A percentile compares a stretch with the other conserved stretches of the same genome.
These are phyloP conservation scores for Gracilaria caudata DNA, from an alignment of 23 red algal species.

Conservation along the genomic window DNA sequence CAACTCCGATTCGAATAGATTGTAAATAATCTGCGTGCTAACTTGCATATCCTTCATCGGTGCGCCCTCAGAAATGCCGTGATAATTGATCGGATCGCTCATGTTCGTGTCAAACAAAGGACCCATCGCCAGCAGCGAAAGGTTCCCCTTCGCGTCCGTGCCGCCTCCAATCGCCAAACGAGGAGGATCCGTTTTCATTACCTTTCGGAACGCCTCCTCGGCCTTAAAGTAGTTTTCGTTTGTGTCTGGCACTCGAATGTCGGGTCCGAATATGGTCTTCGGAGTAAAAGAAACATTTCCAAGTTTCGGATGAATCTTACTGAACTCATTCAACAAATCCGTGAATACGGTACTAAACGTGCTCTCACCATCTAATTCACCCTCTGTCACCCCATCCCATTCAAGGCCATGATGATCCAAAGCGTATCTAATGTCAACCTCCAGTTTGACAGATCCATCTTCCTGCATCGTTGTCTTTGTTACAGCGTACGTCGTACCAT, in stretches of 20 bases:
- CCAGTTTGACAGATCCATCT: slow-evolving; percentile 22
- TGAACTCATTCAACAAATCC: neutral
- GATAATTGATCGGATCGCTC: slow-evolving; percentile 47
- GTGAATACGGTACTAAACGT: neutral
- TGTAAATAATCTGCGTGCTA: slow-evolving; percentile 46
- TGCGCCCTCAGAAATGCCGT: slow-evolving; percentile 44
- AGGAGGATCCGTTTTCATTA: slow-evolving; percentile 25
- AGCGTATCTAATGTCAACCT: slow-evolving; percentile 51
- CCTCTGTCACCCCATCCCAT: slow-evolving; percentile 42
- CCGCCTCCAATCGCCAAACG: slow-evolving; percentile 50
- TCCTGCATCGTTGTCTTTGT: slow-evolving; percentile 43
- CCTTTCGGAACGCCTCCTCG: slow-evolving; percentile 30
- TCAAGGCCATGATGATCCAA: slow-evolving; percentile 33
- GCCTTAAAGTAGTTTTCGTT: slow-evolving; percentile 33
- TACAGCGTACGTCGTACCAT: slow-evolving; percentile 57
- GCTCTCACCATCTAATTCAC: slow-evolving; percentile 33
- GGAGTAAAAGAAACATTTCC: neutral
- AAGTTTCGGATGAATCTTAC: neutral
- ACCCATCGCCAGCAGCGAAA: slow-evolving; percentile 30
- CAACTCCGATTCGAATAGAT: slow-evolving; percentile 30
- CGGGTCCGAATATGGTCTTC: slow-evolving; percentile 36
- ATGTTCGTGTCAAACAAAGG: slow-evolving; percentile 26
- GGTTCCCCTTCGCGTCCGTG: slow-evolving; percentile 48
- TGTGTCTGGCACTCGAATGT: slow-evolving; percentile 42
- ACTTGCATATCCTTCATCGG: slow-evolving; percentile 50